Conservation (phyloP, 805 yeast species). For the Candida incommunis region DNA sequence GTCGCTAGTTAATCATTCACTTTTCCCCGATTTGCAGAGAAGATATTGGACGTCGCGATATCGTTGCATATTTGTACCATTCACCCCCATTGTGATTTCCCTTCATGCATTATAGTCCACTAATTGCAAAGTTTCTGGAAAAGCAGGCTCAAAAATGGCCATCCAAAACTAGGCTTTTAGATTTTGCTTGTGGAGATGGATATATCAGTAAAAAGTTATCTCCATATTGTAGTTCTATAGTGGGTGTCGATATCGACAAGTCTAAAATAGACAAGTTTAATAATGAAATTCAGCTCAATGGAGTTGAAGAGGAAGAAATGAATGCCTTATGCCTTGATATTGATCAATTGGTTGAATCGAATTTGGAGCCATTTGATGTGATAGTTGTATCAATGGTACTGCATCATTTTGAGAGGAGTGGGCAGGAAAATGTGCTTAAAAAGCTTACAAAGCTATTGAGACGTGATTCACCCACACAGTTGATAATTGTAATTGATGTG, state of each 20-base stretch:
- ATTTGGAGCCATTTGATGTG: neutral
- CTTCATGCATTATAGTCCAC: neutral
- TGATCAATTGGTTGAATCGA: neutral
- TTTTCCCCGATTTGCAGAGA: too few species aligned
- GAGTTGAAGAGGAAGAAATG: neutral
- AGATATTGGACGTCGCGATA: too few species aligned
- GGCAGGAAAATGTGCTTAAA: too few species aligned
- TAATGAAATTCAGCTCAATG: neutral
- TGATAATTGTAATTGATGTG: neutral
- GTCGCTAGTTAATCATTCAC: too few species aligned
- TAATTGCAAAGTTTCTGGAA: neutral
- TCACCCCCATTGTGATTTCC: too few species aligned
- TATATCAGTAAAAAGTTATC: neutral
- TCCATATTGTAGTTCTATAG: neutral
- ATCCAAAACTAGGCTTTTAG: neutral
- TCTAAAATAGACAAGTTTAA: neutral
- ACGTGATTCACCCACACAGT: too few species aligned
- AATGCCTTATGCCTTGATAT: neutral
- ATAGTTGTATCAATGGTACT: neutral
- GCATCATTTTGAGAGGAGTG: neutral
- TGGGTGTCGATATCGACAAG: neutral
- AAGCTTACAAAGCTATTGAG: too few species aligned
- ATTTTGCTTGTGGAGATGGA: neutral
- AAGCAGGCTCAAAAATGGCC: neutral
- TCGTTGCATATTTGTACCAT: too few species aligned